These are phyloP conservation scores for Ogataea corticis DNA, from an alignment of 805 yeast genomes.

Conservation along the genomic window DNA sequence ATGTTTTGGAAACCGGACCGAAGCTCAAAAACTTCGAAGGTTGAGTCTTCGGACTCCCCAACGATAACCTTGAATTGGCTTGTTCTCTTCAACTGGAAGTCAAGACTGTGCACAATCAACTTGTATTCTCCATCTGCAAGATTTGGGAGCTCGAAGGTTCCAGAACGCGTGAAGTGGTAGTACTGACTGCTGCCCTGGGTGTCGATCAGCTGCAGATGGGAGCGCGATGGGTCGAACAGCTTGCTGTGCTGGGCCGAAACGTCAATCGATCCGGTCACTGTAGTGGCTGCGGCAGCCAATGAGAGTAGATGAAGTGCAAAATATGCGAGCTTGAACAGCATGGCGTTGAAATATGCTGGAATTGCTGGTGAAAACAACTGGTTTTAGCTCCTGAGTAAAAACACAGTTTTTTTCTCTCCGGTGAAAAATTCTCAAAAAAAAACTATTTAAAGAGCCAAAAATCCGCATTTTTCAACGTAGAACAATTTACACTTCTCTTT, in stretches of 20 bases:
- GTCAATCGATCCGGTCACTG: conserved; percentile 8
- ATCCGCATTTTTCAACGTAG: conserved; percentile 2
- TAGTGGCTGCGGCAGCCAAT: not conserved
- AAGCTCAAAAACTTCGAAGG: conserved; percentile 13
- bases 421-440: conserved; percentile 1
- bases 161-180: conserved; percentile 18
- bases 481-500: conserved; percentile 16
- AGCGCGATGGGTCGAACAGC: conserved; percentile 21
- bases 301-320: not conserved
- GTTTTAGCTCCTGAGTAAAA: not conserved
- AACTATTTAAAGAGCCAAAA: not conserved
- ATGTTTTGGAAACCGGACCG: conserved; percentile 9
- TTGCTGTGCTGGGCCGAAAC: conserved; percentile 3
- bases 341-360: too few species aligned
- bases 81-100: conserved; percentile 18
- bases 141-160: conserved; percentile 15
- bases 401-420: not conserved
- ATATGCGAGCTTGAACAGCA: not conserved
- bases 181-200: not conserved
- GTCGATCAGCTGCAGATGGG: conserved; percentile 1
- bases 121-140: conserved; percentile 17
- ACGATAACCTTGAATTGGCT: conserved; percentile 15
- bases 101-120: conserved; percentile 19
- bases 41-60: conserved; percentile 6
- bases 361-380: too few species aligned